These are phyloP conservation scores for Penicillium sp. DNA, from an alignment of 2,329 filamentous ascomycete species.

Conservation along the genomic window DNA sequence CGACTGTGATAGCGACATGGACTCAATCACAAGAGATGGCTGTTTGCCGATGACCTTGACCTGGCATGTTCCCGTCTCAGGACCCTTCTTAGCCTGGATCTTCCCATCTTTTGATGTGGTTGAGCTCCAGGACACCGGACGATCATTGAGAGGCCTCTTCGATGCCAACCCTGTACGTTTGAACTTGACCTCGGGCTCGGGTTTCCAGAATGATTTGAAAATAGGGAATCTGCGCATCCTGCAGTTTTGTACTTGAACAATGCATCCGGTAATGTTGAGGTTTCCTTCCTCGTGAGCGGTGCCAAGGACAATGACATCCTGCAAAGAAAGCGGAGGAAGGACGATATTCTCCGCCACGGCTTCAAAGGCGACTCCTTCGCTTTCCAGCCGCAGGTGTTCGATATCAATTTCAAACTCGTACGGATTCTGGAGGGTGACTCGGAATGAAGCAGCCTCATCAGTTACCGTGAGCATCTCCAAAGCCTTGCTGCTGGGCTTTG, in stretches of 20 bases:
- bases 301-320: slow-evolving; percentile 71
- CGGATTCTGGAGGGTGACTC: slow-evolving; percentile 85
- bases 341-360: slow-evolving; percentile 63
- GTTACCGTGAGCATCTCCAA: slow-evolving; percentile 72
- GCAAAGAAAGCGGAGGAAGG: slow-evolving; percentile 78
- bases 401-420: slow-evolving; percentile 92
- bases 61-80: slow-evolving; percentile 41
- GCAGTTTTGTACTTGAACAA: slow-evolving; percentile 77
- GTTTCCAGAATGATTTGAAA: slow-evolving; percentile 73
- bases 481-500: slow-evolving; percentile 60
- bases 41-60: slow-evolving; percentile 77
- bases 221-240: slow-evolving; percentile 80
- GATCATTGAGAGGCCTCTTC: slow-evolving; percentile 51
- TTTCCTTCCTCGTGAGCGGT: slow-evolving; percentile 65
- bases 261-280: slow-evolving; percentile 73
- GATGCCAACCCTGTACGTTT: slow-evolving; percentile 70
- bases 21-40: slow-evolving; percentile 72
- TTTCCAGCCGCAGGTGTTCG: slow-evolving; percentile 73
- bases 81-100: slow-evolving; percentile 31
- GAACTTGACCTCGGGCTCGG: slow-evolving; percentile 67
- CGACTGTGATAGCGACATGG: slow-evolving; percentile 75
- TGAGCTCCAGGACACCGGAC: slow-evolving; percentile 45
- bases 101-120: slow-evolving; percentile 39
- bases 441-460: slow-evolving; percentile 73
- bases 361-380: slow-evolving; percentile 70